Base-by-base conservation (phyloP, 306 rosid genomes). In the Pterocarpus santalinus region DNA sequence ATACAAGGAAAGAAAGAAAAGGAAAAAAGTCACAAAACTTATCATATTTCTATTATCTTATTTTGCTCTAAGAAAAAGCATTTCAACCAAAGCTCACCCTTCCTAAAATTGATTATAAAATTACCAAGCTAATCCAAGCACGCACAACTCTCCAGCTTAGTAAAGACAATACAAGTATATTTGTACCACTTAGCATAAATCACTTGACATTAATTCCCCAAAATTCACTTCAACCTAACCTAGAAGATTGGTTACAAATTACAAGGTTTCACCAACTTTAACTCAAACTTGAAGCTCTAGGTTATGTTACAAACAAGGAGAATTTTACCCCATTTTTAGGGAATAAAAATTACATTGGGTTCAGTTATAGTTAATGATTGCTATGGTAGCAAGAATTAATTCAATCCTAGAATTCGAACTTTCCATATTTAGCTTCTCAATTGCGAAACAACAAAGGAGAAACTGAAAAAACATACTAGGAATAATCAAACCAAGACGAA, bases 401-500 rank as follows among this genome's bases (percentile, higher is more conserved):
- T n/a, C n/a, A n/a, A n/a, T n/a, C n/a, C n/a, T n/a, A n/a, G n/a
- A n/a, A n/a, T n/a, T n/a, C n/a, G n/a, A n/a, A n/a, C n/a, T n/a
- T n/a, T n/a, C n/a, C n/a, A n/a, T n/a, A n/a, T n/a, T n/a, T n/a
- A n/a, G n/a, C n/a, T n/a, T n/a, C n/a, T n/a, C n/a, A n/a, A n/a
- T n/a, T n/a, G n/a, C n/a, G n/a, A n/a, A n/a, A n/a, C n/a, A n/a
- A n/a, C n/a, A n/a, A n/a, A n/a, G n/a, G n/a, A n/a, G n/a, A n/a
- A n/a, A n/a, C n/a, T 11, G 22, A 65, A 72, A 62, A 73, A 76
- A 78, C 79, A 46, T 61, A 90, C 93, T 89, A 44, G 81, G 67
- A 80, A 72, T 6, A 69, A 33, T 80, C 44, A 12, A 63, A 78
- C 64, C 67, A 75, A 88, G 92, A 84, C 80, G 80, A 87, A 87